phyloP scores from a whole-genome alignment of 179 eudicot species.

The Spinacia oleracea region DNA sequence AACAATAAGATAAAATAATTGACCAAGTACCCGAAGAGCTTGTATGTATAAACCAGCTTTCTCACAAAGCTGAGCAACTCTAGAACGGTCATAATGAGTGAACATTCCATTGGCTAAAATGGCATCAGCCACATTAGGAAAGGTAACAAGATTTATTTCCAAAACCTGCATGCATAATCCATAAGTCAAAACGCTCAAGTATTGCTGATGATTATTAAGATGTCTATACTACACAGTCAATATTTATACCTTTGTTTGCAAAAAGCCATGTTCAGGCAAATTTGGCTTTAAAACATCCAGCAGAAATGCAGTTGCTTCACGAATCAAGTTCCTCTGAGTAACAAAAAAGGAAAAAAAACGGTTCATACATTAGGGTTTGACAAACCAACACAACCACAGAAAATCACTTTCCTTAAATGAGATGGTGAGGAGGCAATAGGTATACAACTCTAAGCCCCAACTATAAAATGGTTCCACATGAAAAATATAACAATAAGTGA shows the following conservation, averaged over 20 bases:
- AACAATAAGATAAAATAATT: neutral
- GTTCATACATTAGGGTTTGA: neutral
- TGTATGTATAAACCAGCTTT: conserved; percentile 88
- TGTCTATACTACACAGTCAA: neutral
- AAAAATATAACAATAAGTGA: neutral
- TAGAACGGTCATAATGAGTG: conserved; percentile 88
- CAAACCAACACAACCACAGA: neutral
- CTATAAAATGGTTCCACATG: neutral
- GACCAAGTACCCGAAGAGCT: conserved; percentile 66
- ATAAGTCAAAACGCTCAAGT: conserved; percentile 5
- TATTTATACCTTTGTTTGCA: conserved; percentile 78
- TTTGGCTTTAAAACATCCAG: conserved; percentile 91
- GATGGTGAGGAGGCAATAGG: neutral
- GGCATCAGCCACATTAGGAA: conserved; percentile 96
- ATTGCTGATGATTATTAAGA: neutral
- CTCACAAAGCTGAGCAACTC: conserved; percentile 91
- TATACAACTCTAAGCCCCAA: neutral
- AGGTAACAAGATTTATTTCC: conserved; percentile 90
- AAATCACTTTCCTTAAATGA: neutral
- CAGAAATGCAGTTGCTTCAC: conserved; percentile 97
- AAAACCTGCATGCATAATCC: conserved; percentile 53
- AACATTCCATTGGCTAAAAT: conserved; percentile 95
- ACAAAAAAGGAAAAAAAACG: neutral
- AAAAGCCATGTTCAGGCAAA: conserved; percentile 80
- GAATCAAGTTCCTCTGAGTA: conserved; percentile 87